phyloP scores from a whole-genome alignment of 2,329 filamentous ascomycete genomes.

The Neonectria ditissima region DNA sequence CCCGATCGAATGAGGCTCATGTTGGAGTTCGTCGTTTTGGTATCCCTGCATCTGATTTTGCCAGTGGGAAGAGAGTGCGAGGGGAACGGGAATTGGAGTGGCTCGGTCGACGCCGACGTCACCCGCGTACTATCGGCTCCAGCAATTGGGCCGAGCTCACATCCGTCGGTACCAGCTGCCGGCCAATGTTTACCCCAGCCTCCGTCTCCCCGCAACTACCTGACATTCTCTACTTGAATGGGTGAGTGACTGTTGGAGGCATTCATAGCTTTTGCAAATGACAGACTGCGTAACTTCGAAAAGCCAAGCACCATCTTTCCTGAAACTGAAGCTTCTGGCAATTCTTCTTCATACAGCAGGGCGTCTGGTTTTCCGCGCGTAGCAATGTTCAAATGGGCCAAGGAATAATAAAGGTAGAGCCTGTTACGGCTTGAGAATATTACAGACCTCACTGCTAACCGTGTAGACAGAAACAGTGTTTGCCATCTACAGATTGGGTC shows the following conservation, averaged over 20 bases:
- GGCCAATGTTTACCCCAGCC: slow-evolving; percentile 1
- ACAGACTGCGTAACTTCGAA: no score
- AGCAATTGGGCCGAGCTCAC: slow-evolving; percentile 38
- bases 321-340: no score
- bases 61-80: slow-evolving; percentile 26
- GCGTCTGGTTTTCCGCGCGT: no score
- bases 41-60: slow-evolving; percentile 5
- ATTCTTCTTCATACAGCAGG: no score
- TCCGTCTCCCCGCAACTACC: background rate
- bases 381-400: no score
- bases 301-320: no score
- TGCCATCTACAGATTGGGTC: slow-evolving; percentile 48
- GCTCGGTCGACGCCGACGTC: slow-evolving; percentile 28
- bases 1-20: slow-evolving; percentile 54
- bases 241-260: no score
- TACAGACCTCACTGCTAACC: background rate
- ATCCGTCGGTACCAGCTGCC: slow-evolving; percentile 13
- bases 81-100: slow-evolving; percentile 20
- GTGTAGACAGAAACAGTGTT: slow-evolving; percentile 13
- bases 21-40: slow-evolving; percentile 15
- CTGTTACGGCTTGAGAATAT: background rate
- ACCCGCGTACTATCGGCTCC: slow-evolving; percentile 49
- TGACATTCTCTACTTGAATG: background rate
- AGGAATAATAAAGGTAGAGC: background rate
- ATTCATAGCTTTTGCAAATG: no score